A percentile compares a stretch with the other conserved stretches of the same genome.
Evolutionary conservation across 495 filamentous ascomycete genomes (phyloP).

Genomic region (Penicillium salamii): DNA sequence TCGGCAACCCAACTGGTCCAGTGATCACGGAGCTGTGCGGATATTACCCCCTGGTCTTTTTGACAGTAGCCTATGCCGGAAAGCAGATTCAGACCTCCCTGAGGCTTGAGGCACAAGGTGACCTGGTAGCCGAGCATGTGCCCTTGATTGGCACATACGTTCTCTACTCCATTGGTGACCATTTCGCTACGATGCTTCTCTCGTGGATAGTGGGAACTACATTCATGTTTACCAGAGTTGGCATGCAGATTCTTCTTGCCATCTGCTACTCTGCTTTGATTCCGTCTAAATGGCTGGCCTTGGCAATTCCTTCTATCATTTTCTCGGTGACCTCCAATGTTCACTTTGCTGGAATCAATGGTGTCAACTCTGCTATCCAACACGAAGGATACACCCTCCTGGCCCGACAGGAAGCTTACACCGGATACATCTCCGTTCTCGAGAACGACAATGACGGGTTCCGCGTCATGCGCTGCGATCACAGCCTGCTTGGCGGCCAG

Average conservation of each 20-base stretch:
- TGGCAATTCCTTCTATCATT: conserved; percentile 64
- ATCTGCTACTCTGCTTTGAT: conserved; percentile 60
- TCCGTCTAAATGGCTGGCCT: conserved; percentile 63
- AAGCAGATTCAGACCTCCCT: conserved; percentile 56
- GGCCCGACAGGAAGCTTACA: conserved; percentile 76
- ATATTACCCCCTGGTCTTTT: conserved; percentile 67
- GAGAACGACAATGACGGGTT: conserved; percentile 69
- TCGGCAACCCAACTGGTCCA: conserved; percentile 71
- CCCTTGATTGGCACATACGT: conserved; percentile 61
- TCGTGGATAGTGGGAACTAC: conserved; percentile 57
- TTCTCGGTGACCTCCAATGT: conserved; percentile 70
- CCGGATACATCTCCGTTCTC: conserved; percentile 89
- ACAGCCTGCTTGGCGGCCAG: conserved; percentile 91
- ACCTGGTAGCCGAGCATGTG: conserved; percentile 51
- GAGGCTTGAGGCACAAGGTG: conserved; percentile 55
- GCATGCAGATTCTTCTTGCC: conserved; percentile 65
- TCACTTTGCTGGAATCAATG: conserved; percentile 56
- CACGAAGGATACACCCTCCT: conserved; percentile 56
- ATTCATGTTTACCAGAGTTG: conserved; percentile 64
- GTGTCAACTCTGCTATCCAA: conserved; percentile 62
- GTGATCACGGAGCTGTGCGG: conserved; percentile 69
- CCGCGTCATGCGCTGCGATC: conserved; percentile 86
- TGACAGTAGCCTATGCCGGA: conserved; percentile 64
- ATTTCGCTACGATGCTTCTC: conserved; percentile 46
- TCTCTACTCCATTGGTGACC: conserved; percentile 60